Base-by-base conservation (phyloP, 2,329 filamentous ascomycete genomes). In the Piedraia hortae region DNA sequence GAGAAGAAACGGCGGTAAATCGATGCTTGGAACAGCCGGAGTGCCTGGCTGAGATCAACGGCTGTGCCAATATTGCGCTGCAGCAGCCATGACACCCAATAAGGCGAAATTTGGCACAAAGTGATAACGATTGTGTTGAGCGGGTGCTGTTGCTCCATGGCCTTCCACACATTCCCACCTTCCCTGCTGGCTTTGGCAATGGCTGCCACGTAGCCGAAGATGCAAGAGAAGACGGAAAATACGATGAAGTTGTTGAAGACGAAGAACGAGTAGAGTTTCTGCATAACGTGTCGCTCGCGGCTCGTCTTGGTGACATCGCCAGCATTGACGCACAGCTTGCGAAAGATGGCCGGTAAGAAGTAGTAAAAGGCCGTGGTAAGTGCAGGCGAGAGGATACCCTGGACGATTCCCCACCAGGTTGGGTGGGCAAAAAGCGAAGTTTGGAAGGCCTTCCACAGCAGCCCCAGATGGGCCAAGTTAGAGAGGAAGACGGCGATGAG, bases 241-340 rank as follows among this genome's bases (percentile, higher is more conserved):
- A 93, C 67, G 32, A 97, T 53, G 24, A 97, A 47, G 40, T 93
- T 93, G 59, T 97, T 97, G 55, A 97, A 78, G 23, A 91, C 62
- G 46, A 97, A 97, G 51, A 97, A 97, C 10, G 73, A 61, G 47
- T 88, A 97, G 2, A 97, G 58, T 45, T 89, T 88, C 30, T 64
- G 67, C 27, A 85, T 59, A 23, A 97, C 85, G 43, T 93, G 82
- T 14, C 77, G 61, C 43, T 97, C 85, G 24, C 85, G 65, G 12
- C 75, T 74, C 0, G 75, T 89, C 48, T 93, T 97, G 21, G 77
- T 89, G 31, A 72, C 59, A 40, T 93, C 82, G 31, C 85, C 85
- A 4, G 74, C 72, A 32, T 62, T 62, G 28, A 78, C 69, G 4
- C 77, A 71, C 16, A 97, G 55, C 11, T 74, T 68, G 25, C 85